Percentiles rank a stretch among this genome's conserved stretches.
phyloP scores from a whole-genome alignment of 169 alveolate species.

The Besnoitia besnoiti region DNA sequence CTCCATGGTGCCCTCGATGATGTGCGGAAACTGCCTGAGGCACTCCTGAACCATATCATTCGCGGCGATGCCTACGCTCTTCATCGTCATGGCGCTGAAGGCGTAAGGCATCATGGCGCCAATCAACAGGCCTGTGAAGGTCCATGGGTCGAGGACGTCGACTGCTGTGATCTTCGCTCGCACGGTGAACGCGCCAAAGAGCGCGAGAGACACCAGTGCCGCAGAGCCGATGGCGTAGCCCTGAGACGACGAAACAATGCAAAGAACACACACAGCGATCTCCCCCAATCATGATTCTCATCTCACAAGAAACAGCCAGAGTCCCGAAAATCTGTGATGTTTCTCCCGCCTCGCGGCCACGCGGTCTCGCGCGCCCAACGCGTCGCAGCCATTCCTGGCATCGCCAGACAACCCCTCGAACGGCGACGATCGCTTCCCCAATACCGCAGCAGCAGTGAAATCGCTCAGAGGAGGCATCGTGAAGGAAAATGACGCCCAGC shows the following conservation, averaged over 20 bases:
- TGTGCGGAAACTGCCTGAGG: constrained; percentile 85
- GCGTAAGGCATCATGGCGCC: constrained; percentile 93
- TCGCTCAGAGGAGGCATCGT: no score
- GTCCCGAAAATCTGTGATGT: neutral
- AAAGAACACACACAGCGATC: neutral
- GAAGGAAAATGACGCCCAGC: no score
- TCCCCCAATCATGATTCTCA: no score
- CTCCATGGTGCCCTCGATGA: constrained; percentile 76
- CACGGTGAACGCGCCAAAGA: constrained; percentile 90
- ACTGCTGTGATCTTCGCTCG: constrained; percentile 79
- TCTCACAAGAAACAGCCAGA: neutral
- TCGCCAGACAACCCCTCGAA: no score
- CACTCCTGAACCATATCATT: constrained; percentile 87
- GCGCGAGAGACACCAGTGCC: constrained; percentile 89
- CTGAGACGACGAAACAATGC: constrained; percentile 58
- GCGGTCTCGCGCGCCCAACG: no score
- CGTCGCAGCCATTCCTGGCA: no score
- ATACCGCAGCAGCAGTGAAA: no score
- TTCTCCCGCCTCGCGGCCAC: neutral
- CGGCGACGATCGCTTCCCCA: no score
- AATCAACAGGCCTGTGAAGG: constrained; percentile 82
- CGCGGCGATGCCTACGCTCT: constrained; percentile 92
- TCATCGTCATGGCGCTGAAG: constrained; percentile 90
- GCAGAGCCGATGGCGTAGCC: constrained; percentile 94
- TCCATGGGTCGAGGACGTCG: constrained; percentile 83